Percentiles rank a stretch among this genome's conserved stretches.
phyloP scores from a whole-genome alignment of 805 yeast genomes.

The Helenozyma baotianmanensis region DNA sequence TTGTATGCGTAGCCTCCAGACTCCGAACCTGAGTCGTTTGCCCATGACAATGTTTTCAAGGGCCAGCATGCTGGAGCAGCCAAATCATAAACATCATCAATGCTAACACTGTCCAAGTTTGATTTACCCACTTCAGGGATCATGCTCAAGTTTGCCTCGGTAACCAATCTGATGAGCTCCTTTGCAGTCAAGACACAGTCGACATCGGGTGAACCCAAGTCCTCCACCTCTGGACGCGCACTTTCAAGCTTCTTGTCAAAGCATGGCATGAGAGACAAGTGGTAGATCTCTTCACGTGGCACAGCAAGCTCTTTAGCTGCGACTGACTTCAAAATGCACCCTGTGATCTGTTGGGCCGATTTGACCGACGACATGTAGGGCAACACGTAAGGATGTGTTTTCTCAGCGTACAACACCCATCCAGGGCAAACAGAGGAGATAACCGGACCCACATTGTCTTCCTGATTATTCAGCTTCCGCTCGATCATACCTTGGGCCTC shows the following conservation, averaged over 20 bases:
- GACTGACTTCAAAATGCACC: slow-evolving; percentile 61
- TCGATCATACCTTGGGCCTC: slow-evolving; percentile 41
- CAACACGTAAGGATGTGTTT: slow-evolving; percentile 83
- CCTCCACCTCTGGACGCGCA: slow-evolving; percentile 61
- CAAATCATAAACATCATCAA: slow-evolving; percentile 20
- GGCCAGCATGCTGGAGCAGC: slow-evolving; percentile 65
- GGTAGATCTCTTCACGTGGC: slow-evolving; percentile 52
- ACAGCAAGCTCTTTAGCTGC: slow-evolving; percentile 26
- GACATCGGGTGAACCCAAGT: slow-evolving; percentile 49
- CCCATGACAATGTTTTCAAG: slow-evolving; percentile 56
- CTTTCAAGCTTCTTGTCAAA: slow-evolving; percentile 96
- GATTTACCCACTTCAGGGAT: slow-evolving; percentile 15
- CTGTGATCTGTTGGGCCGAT: slow-evolving; percentile 93
- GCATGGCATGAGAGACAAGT: slow-evolving; percentile 91
- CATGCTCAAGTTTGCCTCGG: slow-evolving; percentile 43
- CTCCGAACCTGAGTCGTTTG: slow-evolving; percentile 68
- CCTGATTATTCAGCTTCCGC: slow-evolving; percentile 24
- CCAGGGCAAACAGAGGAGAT: slow-evolving; percentile 88
- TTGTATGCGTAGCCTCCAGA: slow-evolving; percentile 88
- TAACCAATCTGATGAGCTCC: slow-evolving; percentile 72
- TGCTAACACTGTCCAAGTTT: neutral
- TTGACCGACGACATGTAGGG: slow-evolving; percentile 69
- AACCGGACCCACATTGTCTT: slow-evolving; percentile 41
- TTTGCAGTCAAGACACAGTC: slow-evolving; percentile 93
- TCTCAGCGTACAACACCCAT: slow-evolving; percentile 92